Conservation (phyloP, 1,284 basidiomycete species). For the Microbotryomycetes sp. region DNA sequence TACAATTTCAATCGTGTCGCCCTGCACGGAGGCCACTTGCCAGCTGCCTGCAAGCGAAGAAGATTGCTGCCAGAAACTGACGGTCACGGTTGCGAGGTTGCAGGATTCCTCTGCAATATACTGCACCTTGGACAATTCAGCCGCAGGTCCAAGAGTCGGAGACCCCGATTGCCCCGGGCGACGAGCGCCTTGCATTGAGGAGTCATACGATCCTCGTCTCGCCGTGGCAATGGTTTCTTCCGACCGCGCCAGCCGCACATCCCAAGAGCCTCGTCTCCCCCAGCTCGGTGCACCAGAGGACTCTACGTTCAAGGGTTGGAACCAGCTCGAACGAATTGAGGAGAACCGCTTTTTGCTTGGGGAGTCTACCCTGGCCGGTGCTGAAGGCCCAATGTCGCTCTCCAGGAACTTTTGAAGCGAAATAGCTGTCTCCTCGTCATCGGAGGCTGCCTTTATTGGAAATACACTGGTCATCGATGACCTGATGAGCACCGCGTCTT, state of each 20-base stretch:
- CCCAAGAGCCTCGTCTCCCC: neutral
- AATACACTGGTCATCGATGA: neutral
- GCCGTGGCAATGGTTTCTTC: neutral
- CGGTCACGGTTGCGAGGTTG: conserved; percentile 33
- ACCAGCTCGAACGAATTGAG: no score
- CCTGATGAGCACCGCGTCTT: conserved; percentile 34
- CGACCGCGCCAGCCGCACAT: neutral
- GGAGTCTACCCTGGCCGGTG: neutral
- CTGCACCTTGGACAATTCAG: conserved; percentile 7
- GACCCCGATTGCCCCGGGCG: neutral
- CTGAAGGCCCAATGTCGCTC: no score
- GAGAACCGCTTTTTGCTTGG: neutral
- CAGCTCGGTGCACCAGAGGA: neutral
- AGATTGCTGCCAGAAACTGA: conserved; percentile 30
- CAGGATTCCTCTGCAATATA: conserved; percentile 32
- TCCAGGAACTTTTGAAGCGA: neutral
- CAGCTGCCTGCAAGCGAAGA: neutral
- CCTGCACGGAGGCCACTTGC: conserved; percentile 47
- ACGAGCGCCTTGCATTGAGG: neutral
- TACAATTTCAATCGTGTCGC: conserved; percentile 49
- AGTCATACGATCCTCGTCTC: neutral
- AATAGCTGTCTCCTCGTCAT: neutral
- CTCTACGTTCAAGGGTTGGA: no score
- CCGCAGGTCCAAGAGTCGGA: neutral
- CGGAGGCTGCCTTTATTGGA: neutral